Evolutionary conservation across 352 stramenopile species (phyloP), one percentile per base, ranked within the genome.

Genomic region (Labyrinthula sp.): DNA sequence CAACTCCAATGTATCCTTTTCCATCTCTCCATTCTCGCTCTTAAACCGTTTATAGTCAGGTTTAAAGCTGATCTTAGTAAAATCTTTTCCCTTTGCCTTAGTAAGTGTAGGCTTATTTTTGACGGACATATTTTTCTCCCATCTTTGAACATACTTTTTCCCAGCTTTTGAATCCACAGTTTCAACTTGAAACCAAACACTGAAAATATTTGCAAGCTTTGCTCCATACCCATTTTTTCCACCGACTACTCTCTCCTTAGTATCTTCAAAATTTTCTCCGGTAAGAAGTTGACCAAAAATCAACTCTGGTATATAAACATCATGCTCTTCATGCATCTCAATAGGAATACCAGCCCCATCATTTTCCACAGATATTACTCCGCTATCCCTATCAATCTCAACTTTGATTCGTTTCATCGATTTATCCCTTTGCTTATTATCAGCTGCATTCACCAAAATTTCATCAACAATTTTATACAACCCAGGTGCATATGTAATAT

Each of bases 121-220:
- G 33, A 72, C 73, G 48, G 67, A 64, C 87, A 97, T 97, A 58
- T 97, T 95, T 47, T 79, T 57, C 21, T 47, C 56, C 69, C 72
- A 84, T 3, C 21, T 30, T 34, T 67, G 58, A 3, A 72, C 77
- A 65, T 97, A 99, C 39, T 78, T 71, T 48, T 93, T 68, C 12
- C 89, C 88, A 20, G 64, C 66, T 20, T 72, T 75, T 0, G 72
- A 64, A 54, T 99, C 91, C 0, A 82, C 70, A 12, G 89, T 99
- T 58, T 99, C 89, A 2, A 99, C 83, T 23, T 82, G 67, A 59
- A 99, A 99, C 57, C 95, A 64, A 7, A 68, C 94, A 10, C 81
- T 95, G 63, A 99, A 99, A 58, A 99, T 99, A 60, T 99, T 99
- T 1, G 92, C 85, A 2, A 99, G 69, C 63, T 98, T 98, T 0